Evolutionary conservation across 306 rosid genomes (phyloP).

Genomic region (Trifolium subterraneum): DNA sequence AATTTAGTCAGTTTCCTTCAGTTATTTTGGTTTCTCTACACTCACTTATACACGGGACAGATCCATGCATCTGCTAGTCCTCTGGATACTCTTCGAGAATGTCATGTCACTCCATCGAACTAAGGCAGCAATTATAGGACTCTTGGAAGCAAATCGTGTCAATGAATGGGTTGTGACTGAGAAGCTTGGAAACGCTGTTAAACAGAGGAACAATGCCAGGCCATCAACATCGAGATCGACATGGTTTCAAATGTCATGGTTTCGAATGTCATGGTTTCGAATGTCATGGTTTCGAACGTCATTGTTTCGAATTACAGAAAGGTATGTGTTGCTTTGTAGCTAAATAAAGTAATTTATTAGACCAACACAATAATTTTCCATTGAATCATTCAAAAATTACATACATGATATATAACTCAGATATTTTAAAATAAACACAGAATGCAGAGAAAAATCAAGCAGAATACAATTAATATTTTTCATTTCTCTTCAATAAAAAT

Average conservation of each 20-base stretch:
- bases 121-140: conserved; percentile 62
- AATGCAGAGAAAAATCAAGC: conserved; percentile 3
- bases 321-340: conserved; percentile 38
- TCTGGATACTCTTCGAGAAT: conserved; percentile 71
- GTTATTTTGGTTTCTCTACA: conserved; percentile 27
- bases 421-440: conserved; percentile 23
- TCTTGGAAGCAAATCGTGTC: conserved; percentile 60
- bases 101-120: conserved; percentile 69
- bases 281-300: neutral
- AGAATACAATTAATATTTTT: conserved; percentile 14
- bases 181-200: conserved; percentile 57
- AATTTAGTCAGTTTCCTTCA: conserved; percentile 19
- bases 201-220: conserved; percentile 49
- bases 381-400: conserved; percentile 20
- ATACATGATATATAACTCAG: conserved; percentile 13
- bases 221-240: conserved; percentile 41
- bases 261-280: neutral
- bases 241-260: too few relatives aligned
- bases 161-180: conserved; percentile 70
- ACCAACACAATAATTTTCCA: conserved; percentile 18
- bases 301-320: conserved; percentile 43
- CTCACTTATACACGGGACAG: conserved; percentile 43
- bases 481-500: conserved; percentile 10
- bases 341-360: conserved; percentile 36
- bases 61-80: conserved; percentile 56